These are phyloP conservation scores for Entelexis sorbosivorans DNA, from an alignment of 1,139 yeast species.

Conservation along the genomic window DNA sequence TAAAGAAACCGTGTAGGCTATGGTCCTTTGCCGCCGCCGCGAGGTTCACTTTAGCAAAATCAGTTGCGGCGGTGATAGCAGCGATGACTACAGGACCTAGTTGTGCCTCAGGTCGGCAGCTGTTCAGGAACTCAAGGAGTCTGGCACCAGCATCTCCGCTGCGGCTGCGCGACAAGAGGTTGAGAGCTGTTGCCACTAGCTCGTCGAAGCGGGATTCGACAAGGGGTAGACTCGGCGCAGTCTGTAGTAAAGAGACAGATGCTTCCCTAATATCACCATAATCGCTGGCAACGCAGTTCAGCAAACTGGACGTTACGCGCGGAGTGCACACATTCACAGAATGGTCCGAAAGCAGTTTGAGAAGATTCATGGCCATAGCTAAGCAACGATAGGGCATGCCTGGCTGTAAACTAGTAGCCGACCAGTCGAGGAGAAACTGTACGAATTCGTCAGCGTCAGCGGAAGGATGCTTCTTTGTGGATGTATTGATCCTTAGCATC, in stretches of 20 bases:
- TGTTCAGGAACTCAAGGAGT: constrained; percentile 10
- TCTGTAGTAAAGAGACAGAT: constrained; percentile 41
- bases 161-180: constrained; percentile 49
- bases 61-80: not conserved
- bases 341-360: constrained; percentile 41
- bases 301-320: constrained; percentile 38
- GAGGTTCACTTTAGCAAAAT: constrained; percentile 27
- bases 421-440: constrained; percentile 34
- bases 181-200: constrained; percentile 34
- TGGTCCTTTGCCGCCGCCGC: constrained; percentile 28
- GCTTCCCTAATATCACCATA: constrained; percentile 62
- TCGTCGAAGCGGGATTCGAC: constrained; percentile 25
- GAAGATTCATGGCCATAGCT: constrained; percentile 41
- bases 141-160: constrained; percentile 80
- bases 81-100: not conserved
- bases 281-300: constrained; percentile 55
- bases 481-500: constrained; percentile 50
- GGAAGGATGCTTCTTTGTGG: not conserved
- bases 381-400: constrained; percentile 60
- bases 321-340: constrained; percentile 36
- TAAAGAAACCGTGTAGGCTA: constrained; percentile 42
- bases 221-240: constrained; percentile 36
- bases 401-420: constrained; percentile 43
- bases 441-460: constrained; percentile 34
- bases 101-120: not conserved